Percentiles rank a stretch among this genome's conserved stretches.
Evolutionary conservation across 495 filamentous ascomycete species (phyloP).

Genomic region (Hyaloscypha variabilis): DNA sequence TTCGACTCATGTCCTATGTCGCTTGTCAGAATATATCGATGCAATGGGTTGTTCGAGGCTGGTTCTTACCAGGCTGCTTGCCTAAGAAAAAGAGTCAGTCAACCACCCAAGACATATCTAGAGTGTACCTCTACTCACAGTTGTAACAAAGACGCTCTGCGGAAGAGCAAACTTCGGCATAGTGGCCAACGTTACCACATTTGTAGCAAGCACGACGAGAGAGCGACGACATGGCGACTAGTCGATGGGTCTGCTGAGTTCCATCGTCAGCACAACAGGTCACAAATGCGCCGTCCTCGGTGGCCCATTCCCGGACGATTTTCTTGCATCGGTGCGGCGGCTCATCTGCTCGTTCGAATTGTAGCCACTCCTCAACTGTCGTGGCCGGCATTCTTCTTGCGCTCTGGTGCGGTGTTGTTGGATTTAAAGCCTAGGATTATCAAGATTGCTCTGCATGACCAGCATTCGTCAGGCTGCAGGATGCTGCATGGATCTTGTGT

Average conservation of each 20-base stretch:
- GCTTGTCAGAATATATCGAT: conserved; percentile 29
- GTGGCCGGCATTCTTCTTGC: conserved; percentile 32
- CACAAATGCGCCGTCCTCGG: conserved; percentile 35
- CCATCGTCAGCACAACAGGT: conserved; percentile 41
- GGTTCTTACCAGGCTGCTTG: conserved; percentile 80
- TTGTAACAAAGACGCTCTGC: conserved; percentile 99
- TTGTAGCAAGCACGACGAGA: conserved; percentile 99
- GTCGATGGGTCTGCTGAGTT: conserved; percentile 40
- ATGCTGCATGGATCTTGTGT: conserved; percentile 33
- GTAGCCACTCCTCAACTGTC: conserved; percentile 35
- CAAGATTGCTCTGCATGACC: conserved; percentile 31
- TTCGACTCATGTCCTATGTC: conserved; percentile 92
- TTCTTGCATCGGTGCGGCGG: conserved; percentile 39
- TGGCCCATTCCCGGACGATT: conserved; percentile 36
- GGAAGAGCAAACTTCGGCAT: conserved; percentile 96
- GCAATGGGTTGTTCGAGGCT: background rate
- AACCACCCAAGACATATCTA: background rate
- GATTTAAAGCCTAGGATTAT: conserved; percentile 17
- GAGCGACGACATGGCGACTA: conserved; percentile 77
- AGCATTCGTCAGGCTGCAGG: conserved; percentile 35
- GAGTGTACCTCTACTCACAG: conserved; percentile 62
- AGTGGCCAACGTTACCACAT: conserved; percentile 99
- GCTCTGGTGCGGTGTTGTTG: conserved; percentile 10
- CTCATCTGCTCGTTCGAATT: conserved; percentile 22
- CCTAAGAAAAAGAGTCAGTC: conserved; percentile 43